Evolutionary conservation across 2,329 filamentous ascomycete species (phyloP).

Genomic region (Chrysosporium queenslandicum): DNA sequence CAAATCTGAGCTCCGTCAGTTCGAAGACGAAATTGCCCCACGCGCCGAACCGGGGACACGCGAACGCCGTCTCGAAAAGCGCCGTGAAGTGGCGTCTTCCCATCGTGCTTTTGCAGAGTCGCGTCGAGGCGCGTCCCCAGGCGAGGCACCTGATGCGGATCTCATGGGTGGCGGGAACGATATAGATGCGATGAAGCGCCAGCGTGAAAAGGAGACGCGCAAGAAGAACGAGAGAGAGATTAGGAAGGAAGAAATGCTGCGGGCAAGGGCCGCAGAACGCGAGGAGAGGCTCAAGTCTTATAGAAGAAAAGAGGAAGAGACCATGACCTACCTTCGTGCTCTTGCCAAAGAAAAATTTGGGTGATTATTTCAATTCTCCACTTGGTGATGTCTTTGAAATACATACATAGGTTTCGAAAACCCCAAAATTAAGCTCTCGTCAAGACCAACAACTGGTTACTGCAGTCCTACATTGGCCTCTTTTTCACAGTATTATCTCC

Average conservation of each 20-base stretch:
- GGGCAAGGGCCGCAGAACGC: conserved; percentile 66
- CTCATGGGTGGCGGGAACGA: conserved; percentile 62
- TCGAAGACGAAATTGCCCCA: conserved; percentile 64
- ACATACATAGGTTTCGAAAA: too few species aligned
- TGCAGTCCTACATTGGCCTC: too few species aligned
- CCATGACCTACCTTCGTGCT: conserved; percentile 68
- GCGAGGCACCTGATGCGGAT: conserved; percentile 58
- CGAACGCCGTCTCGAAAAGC: conserved; percentile 81
- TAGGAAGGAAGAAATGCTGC: conserved; percentile 65
- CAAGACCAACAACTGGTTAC: too few species aligned
- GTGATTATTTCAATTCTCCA: conserved; percentile 22
- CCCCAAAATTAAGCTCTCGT: too few species aligned
- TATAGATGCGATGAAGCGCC: conserved; percentile 54
- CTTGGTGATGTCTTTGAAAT: not conserved
- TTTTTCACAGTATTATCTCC: too few species aligned
- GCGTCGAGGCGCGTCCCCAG: conserved; percentile 52
- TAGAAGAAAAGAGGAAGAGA: conserved; percentile 68
- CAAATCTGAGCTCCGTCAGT: conserved; percentile 25
- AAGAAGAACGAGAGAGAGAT: conserved; percentile 79
- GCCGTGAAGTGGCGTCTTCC: conserved; percentile 58
- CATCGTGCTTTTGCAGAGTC: conserved; percentile 59
- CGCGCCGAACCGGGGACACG: conserved; percentile 73
- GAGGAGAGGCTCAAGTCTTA: conserved; percentile 64
- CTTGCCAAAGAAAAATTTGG: conserved; percentile 74
- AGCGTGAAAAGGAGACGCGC: conserved; percentile 54